Evolutionary conservation across 495 filamentous ascomycete genomes (phyloP).

Genomic region (Podospora fimiseda): DNA sequence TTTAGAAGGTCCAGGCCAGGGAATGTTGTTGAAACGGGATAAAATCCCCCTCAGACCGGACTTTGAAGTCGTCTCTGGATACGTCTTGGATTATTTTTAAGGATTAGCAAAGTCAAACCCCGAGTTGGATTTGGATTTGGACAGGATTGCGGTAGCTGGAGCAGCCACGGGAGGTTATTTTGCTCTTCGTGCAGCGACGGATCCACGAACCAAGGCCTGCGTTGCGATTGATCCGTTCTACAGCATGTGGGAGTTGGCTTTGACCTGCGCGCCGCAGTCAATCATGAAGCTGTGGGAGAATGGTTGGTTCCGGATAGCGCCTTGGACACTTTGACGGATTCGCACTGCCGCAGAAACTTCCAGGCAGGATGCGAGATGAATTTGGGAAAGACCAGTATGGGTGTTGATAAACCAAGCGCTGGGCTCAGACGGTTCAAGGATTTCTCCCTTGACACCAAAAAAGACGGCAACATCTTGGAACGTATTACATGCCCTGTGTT

Average conservation of each 20-base stretch:
- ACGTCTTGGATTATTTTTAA: conserved; percentile 33
- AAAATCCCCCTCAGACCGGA: no score
- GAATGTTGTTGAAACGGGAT: no score
- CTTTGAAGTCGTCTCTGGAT: conserved; percentile 20
- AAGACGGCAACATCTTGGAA: conserved; percentile 1
- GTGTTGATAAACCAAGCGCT: no score
- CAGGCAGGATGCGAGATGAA: no score
- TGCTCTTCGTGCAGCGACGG: conserved; percentile 34
- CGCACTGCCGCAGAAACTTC: conserved; percentile 14
- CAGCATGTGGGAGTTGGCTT: conserved; percentile 30
- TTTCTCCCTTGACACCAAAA: not conserved
- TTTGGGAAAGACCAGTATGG: no score
- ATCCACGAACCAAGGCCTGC: conserved; percentile 42
- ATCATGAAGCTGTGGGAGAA: no score
- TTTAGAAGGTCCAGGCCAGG: no score
- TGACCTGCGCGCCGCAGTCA: conserved; percentile 27
- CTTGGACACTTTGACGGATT: conserved; percentile 18
- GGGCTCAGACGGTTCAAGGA: not conserved
- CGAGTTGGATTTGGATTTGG: conserved; percentile 34
- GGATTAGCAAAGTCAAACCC: conserved; percentile 7
- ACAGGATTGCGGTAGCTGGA: conserved; percentile 35
- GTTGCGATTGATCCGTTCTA: conserved; percentile 38
- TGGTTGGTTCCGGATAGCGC: conserved; percentile 25
- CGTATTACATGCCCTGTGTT: conserved; percentile 23
- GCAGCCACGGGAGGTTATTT: conserved; percentile 42